These are phyloP conservation scores for Fusarium sp. DNA, from an alignment of 2,329 filamentous ascomycete species.

Conservation along the genomic window DNA sequence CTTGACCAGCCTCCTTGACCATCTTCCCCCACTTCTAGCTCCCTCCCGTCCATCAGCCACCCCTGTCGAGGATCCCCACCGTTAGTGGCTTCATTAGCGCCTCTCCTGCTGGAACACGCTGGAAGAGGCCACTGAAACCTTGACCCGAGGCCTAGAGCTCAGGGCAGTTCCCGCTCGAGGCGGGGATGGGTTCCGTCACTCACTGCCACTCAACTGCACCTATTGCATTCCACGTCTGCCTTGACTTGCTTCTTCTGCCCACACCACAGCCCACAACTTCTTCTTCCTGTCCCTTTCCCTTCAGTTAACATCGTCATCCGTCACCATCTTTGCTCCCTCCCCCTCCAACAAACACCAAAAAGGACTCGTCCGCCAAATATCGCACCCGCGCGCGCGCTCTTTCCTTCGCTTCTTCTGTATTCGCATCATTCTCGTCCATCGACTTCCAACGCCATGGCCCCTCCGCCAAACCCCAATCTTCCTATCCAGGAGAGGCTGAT, in stretches of 20 bases:
- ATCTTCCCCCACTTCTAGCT: constrained; percentile 17
- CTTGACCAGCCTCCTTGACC: constrained; percentile 16
- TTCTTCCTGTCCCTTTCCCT: constrained; percentile 14
- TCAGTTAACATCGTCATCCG: constrained; percentile 27
- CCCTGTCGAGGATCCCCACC: constrained; percentile 8
- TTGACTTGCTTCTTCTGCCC: constrained; percentile 30
- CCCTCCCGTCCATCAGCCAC: constrained; percentile 23
- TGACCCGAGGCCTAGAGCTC: constrained; percentile 30
- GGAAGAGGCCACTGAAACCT: constrained; percentile 24
- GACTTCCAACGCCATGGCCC: constrained; percentile 66
- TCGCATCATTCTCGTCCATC: constrained; percentile 5
- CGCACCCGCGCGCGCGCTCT: constrained; percentile 1
- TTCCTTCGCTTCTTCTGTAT: neutral
- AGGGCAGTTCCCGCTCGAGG: constrained; percentile 27
- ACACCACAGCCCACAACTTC: constrained; percentile 28
- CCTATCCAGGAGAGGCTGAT: constrained; percentile 81
- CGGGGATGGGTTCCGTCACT: constrained; percentile 36
- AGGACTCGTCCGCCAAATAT: constrained; percentile 1
- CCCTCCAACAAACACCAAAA: constrained; percentile 3
- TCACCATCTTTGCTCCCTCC: constrained; percentile 16
- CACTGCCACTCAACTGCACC: constrained; percentile 5
- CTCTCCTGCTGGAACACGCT: constrained; percentile 18
- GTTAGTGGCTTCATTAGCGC: constrained; percentile 28
- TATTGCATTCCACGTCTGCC: constrained; percentile 19
- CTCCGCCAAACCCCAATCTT: constrained; percentile 76